A percentile compares a stretch with the other conserved stretches of the same genome.
Evolutionary conservation across 169 alveolate genomes (phyloP).

Genomic region (Babesia caballi): DNA sequence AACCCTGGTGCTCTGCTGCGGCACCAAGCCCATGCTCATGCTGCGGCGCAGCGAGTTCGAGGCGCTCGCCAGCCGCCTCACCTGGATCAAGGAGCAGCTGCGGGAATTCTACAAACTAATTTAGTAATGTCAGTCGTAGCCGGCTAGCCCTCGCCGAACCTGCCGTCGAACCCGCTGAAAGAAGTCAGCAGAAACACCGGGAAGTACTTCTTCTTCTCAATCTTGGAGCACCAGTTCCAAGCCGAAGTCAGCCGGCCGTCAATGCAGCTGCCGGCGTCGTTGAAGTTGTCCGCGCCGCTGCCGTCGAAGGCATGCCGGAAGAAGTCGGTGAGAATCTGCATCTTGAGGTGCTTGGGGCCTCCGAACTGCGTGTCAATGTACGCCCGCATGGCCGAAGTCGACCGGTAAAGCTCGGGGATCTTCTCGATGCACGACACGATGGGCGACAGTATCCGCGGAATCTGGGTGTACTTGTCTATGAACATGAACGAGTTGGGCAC

Average conservation of each 20-base stretch:
- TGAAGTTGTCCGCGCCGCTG: conserved; percentile 91
- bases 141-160: conserved; percentile 56
- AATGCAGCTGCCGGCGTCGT: conserved; percentile 93
- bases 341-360: conserved; percentile 78
- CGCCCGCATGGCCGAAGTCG: conserved; percentile 74
- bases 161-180: conserved; percentile 89
- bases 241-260: conserved; percentile 93
- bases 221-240: conserved; percentile 91
- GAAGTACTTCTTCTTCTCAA: conserved; percentile 87
- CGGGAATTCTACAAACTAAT: conserved; percentile 35
- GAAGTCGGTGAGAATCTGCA: conserved; percentile 86
- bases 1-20: conserved; percentile 64
- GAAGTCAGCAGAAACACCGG: conserved; percentile 90
- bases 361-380: conserved; percentile 83
- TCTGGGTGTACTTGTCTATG: conserved; percentile 89
- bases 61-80: conserved; percentile 32
- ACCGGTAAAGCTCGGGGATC: conserved; percentile 79
- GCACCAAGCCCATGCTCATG: conserved; percentile 62
- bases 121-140: neutral
- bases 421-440: conserved; percentile 84
- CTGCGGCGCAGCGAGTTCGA: conserved; percentile 39
- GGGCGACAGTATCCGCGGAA: conserved; percentile 88
- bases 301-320: conserved; percentile 93
- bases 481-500: conserved; percentile 91
- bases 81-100: conserved; percentile 47